Percentiles rank a stretch among this genome's conserved stretches.
phyloP scores from a whole-genome alignment of 495 filamentous ascomycete species.

The Lasiosphaeria ovina region DNA sequence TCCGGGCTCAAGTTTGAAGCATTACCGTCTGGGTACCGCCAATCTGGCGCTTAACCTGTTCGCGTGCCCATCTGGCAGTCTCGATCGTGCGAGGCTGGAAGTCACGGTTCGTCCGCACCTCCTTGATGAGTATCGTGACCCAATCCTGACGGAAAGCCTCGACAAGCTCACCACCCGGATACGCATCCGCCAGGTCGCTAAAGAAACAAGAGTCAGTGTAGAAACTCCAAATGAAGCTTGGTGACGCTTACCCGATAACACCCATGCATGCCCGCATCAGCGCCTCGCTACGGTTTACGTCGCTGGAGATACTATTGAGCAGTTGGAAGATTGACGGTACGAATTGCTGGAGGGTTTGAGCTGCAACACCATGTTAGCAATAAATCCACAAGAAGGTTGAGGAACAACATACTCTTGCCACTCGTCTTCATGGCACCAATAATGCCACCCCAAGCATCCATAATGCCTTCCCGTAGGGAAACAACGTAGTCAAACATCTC shows the following conservation, averaged over 20 bases:
- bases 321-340: constrained; percentile 87
- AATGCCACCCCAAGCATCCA: constrained; percentile 98
- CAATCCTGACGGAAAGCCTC: constrained; percentile 86
- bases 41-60: constrained; percentile 93
- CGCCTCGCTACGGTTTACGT: constrained; percentile 84
- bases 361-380: constrained; percentile 42
- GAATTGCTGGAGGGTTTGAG: constrained; percentile 67
- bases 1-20: constrained; percentile 41
- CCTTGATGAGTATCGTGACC: constrained; percentile 82
- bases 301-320: constrained; percentile 74
- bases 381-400: background rate
- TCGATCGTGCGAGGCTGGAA: constrained; percentile 81
- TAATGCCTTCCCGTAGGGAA: constrained; percentile 92
- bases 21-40: constrained; percentile 49
- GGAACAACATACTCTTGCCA: constrained; percentile 62
- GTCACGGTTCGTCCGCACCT: constrained; percentile 80
- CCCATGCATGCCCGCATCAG: constrained; percentile 92
- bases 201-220: constrained; percentile 1
- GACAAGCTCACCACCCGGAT: constrained; percentile 83
- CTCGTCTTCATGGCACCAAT: constrained; percentile 86
- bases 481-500: constrained; percentile 96
- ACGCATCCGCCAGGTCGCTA: constrained; percentile 91
- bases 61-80: constrained; percentile 93
- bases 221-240: background rate
- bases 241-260: constrained; percentile 76